These are phyloP conservation scores for Quillaja saponaria DNA, from an alignment of 306 rosid genomes.

Conservation along the genomic window DNA sequence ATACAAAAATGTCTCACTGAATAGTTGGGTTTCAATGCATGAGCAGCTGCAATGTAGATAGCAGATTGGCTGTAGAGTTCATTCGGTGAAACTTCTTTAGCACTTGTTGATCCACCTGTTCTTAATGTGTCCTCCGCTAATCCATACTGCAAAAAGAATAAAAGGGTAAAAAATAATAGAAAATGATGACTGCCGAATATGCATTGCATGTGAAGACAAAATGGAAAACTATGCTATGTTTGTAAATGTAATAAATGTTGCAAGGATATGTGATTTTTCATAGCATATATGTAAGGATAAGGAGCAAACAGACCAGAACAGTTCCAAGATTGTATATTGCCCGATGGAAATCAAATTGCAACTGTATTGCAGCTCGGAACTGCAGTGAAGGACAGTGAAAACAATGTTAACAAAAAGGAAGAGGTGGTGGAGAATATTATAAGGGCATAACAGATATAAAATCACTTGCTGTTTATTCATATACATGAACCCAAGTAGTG, in stretches of 20 bases:
- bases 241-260: not conserved
- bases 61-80: slow-evolving; percentile 99
- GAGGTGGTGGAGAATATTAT: slow-evolving; percentile 9
- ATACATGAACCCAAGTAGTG: slow-evolving; percentile 15
- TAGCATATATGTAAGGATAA: slow-evolving; percentile 30
- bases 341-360: slow-evolving; percentile 98
- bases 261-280: not conserved
- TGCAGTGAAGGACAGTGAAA: slow-evolving; percentile 51
- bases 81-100: slow-evolving; percentile 83
- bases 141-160: slow-evolving; percentile 68
- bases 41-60: slow-evolving; percentile 97
- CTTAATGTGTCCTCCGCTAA: slow-evolving; percentile 97
- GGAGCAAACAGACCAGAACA: slow-evolving; percentile 75
- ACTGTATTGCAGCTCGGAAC: slow-evolving; percentile 97
- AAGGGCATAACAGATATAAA: slow-evolving; percentile 22
- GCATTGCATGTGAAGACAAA: slow-evolving; percentile 26
- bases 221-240: slow-evolving; percentile 19
- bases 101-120: slow-evolving; percentile 66
- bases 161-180: not conserved
- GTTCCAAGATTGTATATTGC: slow-evolving; percentile 99
- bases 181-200: slow-evolving; percentile 20
- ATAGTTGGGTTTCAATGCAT: slow-evolving; percentile 92
- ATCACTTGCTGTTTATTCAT: slow-evolving; percentile 22
- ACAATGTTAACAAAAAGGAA: slow-evolving; percentile 18
- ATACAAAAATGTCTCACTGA: slow-evolving; percentile 58